phyloP scores from a whole-genome alignment of 768 basidiomycete species.

The Paxillus ammoniavirescens region DNA sequence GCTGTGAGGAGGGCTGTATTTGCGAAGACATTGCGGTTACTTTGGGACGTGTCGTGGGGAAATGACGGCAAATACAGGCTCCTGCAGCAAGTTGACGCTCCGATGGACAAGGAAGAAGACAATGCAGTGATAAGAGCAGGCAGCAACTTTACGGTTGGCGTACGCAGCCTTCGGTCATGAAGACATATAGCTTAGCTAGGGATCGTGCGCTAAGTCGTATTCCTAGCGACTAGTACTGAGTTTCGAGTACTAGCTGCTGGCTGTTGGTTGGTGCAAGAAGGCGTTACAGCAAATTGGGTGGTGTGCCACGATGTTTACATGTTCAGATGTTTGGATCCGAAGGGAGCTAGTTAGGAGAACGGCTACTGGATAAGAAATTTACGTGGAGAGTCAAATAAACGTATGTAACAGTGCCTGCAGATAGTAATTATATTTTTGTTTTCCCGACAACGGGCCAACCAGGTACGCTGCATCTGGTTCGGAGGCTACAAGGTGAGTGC shows the following conservation, averaged over 20 bases:
- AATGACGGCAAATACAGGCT: neutral
- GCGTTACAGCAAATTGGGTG: no score
- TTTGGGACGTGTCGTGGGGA: neutral
- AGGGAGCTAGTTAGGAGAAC: neutral
- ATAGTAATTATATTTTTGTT: neutral
- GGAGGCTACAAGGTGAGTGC: neutral
- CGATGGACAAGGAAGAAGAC: neutral
- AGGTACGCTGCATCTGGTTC: neutral
- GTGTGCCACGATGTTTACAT: neutral
- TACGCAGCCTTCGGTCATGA: neutral
- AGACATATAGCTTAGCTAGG: neutral
- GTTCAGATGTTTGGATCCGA: neutral
- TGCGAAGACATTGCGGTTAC: constrained; percentile 12
- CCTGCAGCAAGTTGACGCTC: neutral
- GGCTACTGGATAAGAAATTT: neutral
- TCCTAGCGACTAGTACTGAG: no score
- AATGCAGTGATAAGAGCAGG: neutral
- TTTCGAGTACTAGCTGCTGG: no score
- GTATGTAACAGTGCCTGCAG: neutral
- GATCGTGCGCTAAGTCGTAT: neutral
- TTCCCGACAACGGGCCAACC: neutral
- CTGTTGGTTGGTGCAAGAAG: neutral
- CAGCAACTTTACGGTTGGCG: neutral
- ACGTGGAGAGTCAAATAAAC: neutral
- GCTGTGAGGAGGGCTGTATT: constrained; percentile 14